Conservation (phyloP, 768 basidiomycete species). For the Tylopilus sp. region DNA sequence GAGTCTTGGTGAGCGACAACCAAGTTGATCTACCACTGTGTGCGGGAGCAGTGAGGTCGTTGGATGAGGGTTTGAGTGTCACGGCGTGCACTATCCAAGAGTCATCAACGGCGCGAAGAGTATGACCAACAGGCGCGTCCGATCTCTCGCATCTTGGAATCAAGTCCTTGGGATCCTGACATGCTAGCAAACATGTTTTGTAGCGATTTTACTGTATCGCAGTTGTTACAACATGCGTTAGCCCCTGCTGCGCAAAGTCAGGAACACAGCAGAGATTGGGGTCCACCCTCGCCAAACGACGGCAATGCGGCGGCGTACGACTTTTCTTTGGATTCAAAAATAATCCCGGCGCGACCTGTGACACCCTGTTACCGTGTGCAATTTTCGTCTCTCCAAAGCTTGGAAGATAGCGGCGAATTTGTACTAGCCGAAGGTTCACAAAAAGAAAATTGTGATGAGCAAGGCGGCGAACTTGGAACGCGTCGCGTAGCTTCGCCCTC, state of each 20-base stretch:
- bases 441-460: slow-evolving; percentile 42
- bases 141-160: slow-evolving; percentile 15
- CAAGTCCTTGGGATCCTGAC: slow-evolving; percentile 11
- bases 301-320: slow-evolving; percentile 30
- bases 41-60: background rate
- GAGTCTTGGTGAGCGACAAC: no score
- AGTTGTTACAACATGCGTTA: slow-evolving; percentile 48
- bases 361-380: slow-evolving; percentile 50
- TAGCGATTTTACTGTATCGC: slow-evolving; percentile 49
- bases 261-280: slow-evolving; percentile 10
- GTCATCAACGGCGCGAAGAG: background rate
- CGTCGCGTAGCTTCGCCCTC: slow-evolving; percentile 22
- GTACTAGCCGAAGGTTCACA: slow-evolving; percentile 43
- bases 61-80: slow-evolving; percentile 9
- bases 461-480: slow-evolving; percentile 16
- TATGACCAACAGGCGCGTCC: slow-evolving; percentile 44
- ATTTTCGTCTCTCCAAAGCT: slow-evolving; percentile 11
- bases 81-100: background rate
- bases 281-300: slow-evolving; percentile 15
- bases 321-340: slow-evolving; percentile 40
- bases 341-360: slow-evolving; percentile 31
- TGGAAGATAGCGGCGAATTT: slow-evolving; percentile 16
- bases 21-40: background rate
- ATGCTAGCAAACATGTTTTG: slow-evolving; percentile 6
- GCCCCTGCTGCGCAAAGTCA: slow-evolving; percentile 19